Percentiles rank a stretch among this genome's conserved stretches.
These are phyloP conservation scores for Ulmus americana DNA, from an alignment of 331 rosid species.

Conservation along the genomic window DNA sequence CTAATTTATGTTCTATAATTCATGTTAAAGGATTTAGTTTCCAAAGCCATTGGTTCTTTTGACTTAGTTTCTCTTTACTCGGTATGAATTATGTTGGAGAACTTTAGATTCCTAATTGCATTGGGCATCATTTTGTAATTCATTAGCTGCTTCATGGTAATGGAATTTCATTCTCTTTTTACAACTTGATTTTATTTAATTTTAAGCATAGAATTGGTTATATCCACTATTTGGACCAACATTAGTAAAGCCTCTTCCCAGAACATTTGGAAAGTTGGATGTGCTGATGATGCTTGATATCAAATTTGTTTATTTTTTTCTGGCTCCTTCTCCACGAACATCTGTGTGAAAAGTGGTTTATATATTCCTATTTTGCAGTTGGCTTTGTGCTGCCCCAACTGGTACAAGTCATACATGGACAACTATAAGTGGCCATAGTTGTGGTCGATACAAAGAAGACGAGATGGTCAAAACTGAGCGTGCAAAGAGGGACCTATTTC, in stretches of 20 bases:
- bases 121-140: not conserved
- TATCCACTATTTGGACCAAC: not conserved
- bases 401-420: constrained; percentile 21
- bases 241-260: not conserved
- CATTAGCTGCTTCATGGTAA: not conserved
- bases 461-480: constrained; percentile 4
- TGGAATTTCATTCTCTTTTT: not conserved
- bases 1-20: not conserved
- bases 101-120: not conserved
- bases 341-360: too few relatives aligned
- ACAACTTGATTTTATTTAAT: not conserved
- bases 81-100: too few relatives aligned
- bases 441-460: constrained; percentile 35
- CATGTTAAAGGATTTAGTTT: not conserved
- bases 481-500: constrained; percentile 28
- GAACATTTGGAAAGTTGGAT: not conserved
- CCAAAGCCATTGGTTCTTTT: not conserved
- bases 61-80: too few relatives aligned
- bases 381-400: constrained; percentile 39
- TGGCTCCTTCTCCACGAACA: not conserved
- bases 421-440: constrained; percentile 24
- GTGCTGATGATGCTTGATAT: not conserved
- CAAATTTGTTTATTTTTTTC: not conserved
- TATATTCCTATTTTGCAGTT: constrained; percentile 22
- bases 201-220: not conserved